Conservation (phyloP, 345 rosid genomes). For the Ceriops zippeliana region DNA sequence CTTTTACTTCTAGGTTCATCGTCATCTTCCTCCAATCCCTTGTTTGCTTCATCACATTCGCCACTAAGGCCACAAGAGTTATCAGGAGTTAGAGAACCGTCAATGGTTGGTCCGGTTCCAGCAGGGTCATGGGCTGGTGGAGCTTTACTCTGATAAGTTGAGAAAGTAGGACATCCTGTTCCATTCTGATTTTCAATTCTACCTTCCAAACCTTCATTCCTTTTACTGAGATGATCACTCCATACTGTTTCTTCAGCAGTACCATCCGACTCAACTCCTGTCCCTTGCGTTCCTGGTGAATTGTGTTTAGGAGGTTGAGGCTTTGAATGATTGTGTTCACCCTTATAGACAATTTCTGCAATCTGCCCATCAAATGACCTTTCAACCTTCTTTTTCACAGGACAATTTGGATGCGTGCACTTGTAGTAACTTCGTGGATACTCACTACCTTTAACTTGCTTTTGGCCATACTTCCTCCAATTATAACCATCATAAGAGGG, state of each 20-base stretch:
- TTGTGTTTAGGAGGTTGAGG: constrained; percentile 69
- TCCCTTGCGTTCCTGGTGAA: constrained; percentile 44
- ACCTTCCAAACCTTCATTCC: constrained; percentile 41
- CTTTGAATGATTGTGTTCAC: constrained; percentile 84
- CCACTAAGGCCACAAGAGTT: constrained; percentile 59
- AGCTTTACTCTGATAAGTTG: constrained; percentile 31
- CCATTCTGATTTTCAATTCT: constrained; percentile 44
- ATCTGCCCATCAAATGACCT: constrained; percentile 82
- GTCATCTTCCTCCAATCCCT: constrained; percentile 48
- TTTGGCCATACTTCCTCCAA: constrained; percentile 98
- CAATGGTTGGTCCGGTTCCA: constrained; percentile 25
- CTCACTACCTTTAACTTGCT: constrained; percentile 98
- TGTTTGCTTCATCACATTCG: constrained; percentile 65
- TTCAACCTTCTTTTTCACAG: constrained; percentile 93
- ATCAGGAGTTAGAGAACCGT: constrained; percentile 46
- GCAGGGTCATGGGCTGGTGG: constrained; percentile 29
- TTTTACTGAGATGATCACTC: constrained; percentile 37
- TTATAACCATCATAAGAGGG: constrained; percentile 91
- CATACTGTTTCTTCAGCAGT: constrained; percentile 38
- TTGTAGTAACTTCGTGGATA: constrained; percentile 92
- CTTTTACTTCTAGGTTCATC: constrained; percentile 64
- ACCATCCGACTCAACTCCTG: constrained; percentile 37
- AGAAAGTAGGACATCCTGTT: constrained; percentile 20
- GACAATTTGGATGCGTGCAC: constrained; percentile 89
- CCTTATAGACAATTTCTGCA: constrained; percentile 94